Percentiles rank a stretch among this genome's conserved stretches.
Evolutionary conservation across 352 stramenopile genomes (phyloP).

Genomic region (Pythium aquatile): DNA sequence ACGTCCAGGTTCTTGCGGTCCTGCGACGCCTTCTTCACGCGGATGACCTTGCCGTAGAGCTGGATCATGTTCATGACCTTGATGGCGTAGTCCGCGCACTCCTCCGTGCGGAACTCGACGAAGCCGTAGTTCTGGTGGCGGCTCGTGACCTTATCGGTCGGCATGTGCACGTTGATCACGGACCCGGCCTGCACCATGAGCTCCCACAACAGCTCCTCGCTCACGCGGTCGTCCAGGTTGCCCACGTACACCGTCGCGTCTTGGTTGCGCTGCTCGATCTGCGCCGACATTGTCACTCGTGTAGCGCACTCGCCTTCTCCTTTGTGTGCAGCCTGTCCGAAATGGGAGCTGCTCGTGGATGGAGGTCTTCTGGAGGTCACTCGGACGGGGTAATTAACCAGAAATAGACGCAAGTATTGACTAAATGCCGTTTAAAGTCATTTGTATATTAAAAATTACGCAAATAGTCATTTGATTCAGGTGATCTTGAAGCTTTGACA

Average conservation of each 20-base stretch:
- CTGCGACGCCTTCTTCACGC: conserved; percentile 95
- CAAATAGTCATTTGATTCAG: neutral
- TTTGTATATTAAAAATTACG: neutral
- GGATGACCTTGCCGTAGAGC: conserved; percentile 95
- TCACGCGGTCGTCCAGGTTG: conserved; percentile 95
- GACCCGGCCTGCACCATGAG: conserved; percentile 93
- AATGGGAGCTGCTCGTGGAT: neutral
- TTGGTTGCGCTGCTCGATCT: conserved; percentile 89
- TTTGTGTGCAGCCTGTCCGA: neutral
- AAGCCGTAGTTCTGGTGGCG: conserved; percentile 97
- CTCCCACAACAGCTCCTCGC: conserved; percentile 97
- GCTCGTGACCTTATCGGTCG: conserved; percentile 97
- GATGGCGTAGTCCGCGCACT: conserved; percentile 98
- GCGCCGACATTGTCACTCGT: conserved; percentile 52
- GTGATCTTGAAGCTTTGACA: conserved; percentile 2
- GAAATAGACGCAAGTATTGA: neutral
- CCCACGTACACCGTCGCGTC: conserved; percentile 99
- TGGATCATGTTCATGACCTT: conserved; percentile 99
- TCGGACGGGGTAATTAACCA: neutral
- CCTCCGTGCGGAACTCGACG: conserved; percentile 97
- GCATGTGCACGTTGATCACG: conserved; percentile 98
- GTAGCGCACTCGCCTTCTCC: neutral
- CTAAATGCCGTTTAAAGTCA: neutral
- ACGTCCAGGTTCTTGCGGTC: conserved; percentile 97
- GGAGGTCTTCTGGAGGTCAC: neutral